phyloP scores from a whole-genome alignment of 2,329 filamentous ascomycete species.

The Claviceps sp. region DNA sequence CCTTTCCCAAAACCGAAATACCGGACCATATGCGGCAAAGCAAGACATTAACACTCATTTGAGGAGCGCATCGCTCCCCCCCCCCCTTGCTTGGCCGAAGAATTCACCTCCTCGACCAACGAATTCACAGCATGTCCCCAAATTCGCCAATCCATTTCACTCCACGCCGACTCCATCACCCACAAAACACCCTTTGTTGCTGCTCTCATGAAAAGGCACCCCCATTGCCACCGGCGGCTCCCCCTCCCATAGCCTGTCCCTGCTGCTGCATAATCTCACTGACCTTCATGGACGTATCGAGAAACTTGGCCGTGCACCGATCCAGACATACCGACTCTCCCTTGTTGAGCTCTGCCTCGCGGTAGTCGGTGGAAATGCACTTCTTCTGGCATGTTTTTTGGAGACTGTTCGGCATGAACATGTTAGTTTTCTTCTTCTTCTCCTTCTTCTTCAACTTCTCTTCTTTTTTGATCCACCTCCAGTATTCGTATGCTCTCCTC shows the following conservation, averaged over 20 bases:
- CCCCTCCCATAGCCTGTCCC: constrained; percentile 50
- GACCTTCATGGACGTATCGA: constrained; percentile 96
- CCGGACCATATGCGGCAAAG: not conserved
- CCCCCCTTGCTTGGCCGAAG: no score
- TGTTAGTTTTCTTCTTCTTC: not conserved
- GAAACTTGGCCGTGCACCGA: constrained; percentile 95
- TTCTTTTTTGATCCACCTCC: not conserved
- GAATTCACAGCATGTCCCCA: not conserved
- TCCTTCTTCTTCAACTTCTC: not conserved
- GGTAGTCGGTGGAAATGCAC: constrained; percentile 85
- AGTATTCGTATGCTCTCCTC: not conserved
- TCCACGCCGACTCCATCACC: not conserved
- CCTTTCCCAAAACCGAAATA: no score
- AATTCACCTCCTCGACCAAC: not conserved
- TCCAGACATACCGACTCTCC: constrained; percentile 97
- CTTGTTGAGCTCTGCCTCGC: constrained; percentile 94
- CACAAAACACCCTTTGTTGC: not conserved
- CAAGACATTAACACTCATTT: not conserved
- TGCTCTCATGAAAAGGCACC: constrained; percentile 17
- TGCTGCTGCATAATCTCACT: constrained; percentile 92
- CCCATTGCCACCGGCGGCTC: constrained; percentile 20
- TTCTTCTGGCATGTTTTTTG: constrained; percentile 84
- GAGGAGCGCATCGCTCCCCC: not conserved
- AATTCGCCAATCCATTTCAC: not conserved
- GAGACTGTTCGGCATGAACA: constrained; percentile 39